A percentile compares a stretch with the other conserved stretches of the same genome.
Conservation (phyloP, 164 flowering plant genomes). For the Magnolia sinica region DNA sequence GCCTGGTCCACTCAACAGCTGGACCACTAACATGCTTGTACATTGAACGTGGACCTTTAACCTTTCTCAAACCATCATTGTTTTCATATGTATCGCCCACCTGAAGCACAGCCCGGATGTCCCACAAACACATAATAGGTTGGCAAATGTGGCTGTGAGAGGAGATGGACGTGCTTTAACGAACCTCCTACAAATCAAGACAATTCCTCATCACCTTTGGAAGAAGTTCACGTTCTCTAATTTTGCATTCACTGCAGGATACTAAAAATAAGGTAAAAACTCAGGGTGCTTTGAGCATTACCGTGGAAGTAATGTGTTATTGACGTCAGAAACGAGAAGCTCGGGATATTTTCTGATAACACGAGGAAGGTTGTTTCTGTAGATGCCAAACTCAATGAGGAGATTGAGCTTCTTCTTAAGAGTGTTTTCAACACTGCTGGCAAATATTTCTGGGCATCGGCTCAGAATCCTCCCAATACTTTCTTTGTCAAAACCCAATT, state of each 20-base stretch:
- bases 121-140: no score
- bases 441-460: constrained; percentile 88
- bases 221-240: neutral
- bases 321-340: constrained; percentile 61
- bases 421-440: constrained; percentile 58
- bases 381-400: constrained; percentile 53
- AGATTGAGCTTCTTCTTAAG: constrained; percentile 64
- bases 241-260: neutral
- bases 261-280: neutral
- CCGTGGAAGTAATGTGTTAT: constrained; percentile 67
- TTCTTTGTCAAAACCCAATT: constrained; percentile 62
- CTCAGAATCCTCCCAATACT: constrained; percentile 45
- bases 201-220: no score
- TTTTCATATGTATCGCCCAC: no score
- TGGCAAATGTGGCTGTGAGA: no score
- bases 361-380: constrained; percentile 47
- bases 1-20: no score
- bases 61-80: no score
- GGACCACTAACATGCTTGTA: no score
- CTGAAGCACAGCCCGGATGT: no score
- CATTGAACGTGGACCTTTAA: no score
- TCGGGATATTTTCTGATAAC: constrained; percentile 84
- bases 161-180: no score
- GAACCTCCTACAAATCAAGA: no score
- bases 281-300: constrained; percentile 21